Base-by-base conservation (phyloP, 257 asterid species). In the Jaltomata sinuosa region DNA sequence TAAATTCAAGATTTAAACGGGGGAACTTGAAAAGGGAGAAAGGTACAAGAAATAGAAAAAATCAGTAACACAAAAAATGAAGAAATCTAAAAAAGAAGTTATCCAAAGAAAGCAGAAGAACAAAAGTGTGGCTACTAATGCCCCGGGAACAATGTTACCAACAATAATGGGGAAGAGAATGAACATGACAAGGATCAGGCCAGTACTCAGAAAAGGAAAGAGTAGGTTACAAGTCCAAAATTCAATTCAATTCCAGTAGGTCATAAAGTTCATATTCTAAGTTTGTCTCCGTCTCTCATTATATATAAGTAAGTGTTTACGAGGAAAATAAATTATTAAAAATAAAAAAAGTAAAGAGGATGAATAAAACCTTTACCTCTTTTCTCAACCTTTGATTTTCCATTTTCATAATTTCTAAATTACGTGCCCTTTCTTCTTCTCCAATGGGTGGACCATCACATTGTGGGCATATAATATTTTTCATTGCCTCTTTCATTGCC, bases 401-500 rank as follows among this genome's bases (percentile, higher is more conserved):
- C 61, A 53, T 3, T 53, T 53, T 53, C 25, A 53, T 2, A 53
- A 18, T 53, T 19, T 53, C 25, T 53, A 53, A 53, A 19, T 53
- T 53, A 19, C 25, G 61, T 7, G 25, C 10, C 11, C 90, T 86
- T 59, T 87, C 93, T 40, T 87, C 93, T 61, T 90, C 93, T 3
- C 90, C 85, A 25, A 68, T 61, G 6, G 78, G 67, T 8, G 88
- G 80, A 72, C 89, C 91, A 29, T 83, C 87, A 68, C 98, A 91
- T 7, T 81, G 36, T 1, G 84, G 89, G 87, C 94, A 92, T 0
- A 84, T 10, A 25, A 86, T 54, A 86, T 80, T 92, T 82, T 79
- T 83, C 74, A 93, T 65, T 2, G 92, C 89, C 79, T 91, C 91
- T 81, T 84, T 90, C 87, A 92, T 85, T 21, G 92, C 91, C 27